phyloP scores from a whole-genome alignment of 176 grass and related monocot species.

The Musa troglodytarum region DNA sequence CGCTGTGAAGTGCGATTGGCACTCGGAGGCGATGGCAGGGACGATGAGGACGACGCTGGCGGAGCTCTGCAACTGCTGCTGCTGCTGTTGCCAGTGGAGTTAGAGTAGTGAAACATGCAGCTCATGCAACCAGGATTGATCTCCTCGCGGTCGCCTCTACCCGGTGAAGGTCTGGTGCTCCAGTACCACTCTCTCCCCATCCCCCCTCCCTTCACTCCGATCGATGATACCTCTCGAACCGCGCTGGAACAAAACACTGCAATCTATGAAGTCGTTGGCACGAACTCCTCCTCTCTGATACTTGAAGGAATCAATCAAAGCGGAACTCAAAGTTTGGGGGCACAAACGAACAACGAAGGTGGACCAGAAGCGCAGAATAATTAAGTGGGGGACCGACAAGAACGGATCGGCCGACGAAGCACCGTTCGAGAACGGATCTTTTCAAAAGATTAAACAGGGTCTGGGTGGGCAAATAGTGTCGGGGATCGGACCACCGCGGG shows the following conservation, averaged over 20 bases:
- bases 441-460: background rate
- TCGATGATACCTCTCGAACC: background rate
- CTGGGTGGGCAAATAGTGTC: background rate
- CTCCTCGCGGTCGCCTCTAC: constrained; percentile 8
- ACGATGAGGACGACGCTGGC: background rate
- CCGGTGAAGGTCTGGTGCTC: constrained; percentile 21
- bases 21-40: background rate
- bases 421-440: background rate
- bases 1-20: background rate
- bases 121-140: constrained; percentile 65
- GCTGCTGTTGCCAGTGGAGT: constrained; percentile 10
- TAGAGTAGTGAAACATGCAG: constrained; percentile 67
- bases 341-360: constrained; percentile 10
- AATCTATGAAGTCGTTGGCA: background rate
- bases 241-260: background rate
- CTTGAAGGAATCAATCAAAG: background rate
- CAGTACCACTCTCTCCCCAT: constrained; percentile 48
- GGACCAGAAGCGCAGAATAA: constrained; percentile 14
- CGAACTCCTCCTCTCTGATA: background rate
- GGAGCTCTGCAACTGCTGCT: constrained; percentile 1
- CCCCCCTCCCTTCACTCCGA: background rate
- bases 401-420: constrained; percentile 28
- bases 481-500: background rate
- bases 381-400: constrained; percentile 24
- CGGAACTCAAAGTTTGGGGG: background rate